phyloP scores from a whole-genome alignment of 2,329 filamentous ascomycete genomes.

The Gliomastix tumulicola region DNA sequence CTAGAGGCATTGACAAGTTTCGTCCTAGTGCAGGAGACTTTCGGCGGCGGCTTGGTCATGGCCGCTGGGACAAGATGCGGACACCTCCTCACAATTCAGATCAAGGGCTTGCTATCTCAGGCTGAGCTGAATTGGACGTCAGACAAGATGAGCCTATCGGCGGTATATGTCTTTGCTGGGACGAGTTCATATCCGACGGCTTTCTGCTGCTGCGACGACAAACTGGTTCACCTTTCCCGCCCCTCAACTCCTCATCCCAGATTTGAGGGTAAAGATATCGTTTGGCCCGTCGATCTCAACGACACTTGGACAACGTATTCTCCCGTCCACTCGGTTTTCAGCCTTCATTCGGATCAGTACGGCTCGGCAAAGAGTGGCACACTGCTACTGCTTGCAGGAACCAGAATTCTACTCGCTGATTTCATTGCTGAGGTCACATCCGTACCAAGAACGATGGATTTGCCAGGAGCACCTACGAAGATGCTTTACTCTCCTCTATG shows the following conservation, averaged over 20 bases:
- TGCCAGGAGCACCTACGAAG: slow-evolving; percentile 41
- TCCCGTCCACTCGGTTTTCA: slow-evolving; percentile 38
- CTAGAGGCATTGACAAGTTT: slow-evolving; percentile 41
- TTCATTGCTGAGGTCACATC: slow-evolving; percentile 36
- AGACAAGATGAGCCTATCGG: slow-evolving; percentile 26
- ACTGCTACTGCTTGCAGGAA: slow-evolving; percentile 38
- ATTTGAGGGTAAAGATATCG: slow-evolving; percentile 32
- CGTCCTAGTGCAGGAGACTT: slow-evolving; percentile 20
- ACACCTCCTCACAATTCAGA: slow-evolving; percentile 34
- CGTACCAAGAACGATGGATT: slow-evolving; percentile 40
- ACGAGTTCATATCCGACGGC: too few species aligned
- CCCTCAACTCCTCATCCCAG: slow-evolving; percentile 17
- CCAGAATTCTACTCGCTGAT: slow-evolving; percentile 45
- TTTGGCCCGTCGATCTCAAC: slow-evolving; percentile 45
- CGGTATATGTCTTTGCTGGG: slow-evolving; percentile 26
- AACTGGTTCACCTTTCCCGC: slow-evolving; percentile 33
- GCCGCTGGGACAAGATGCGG: slow-evolving; percentile 45
- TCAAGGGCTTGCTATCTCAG: too few species aligned
- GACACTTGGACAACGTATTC: slow-evolving; percentile 38
- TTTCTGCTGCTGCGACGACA: slow-evolving; percentile 42
- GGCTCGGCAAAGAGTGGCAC: slow-evolving; percentile 30
- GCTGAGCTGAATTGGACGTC: too few species aligned
- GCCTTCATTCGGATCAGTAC: slow-evolving; percentile 28
- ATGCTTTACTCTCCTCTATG: slow-evolving; percentile 48
- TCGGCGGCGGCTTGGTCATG: slow-evolving; percentile 22